These are phyloP conservation scores for Drosera capensis DNA, from an alignment of 148 eudicot genomes.

Conservation along the genomic window DNA sequence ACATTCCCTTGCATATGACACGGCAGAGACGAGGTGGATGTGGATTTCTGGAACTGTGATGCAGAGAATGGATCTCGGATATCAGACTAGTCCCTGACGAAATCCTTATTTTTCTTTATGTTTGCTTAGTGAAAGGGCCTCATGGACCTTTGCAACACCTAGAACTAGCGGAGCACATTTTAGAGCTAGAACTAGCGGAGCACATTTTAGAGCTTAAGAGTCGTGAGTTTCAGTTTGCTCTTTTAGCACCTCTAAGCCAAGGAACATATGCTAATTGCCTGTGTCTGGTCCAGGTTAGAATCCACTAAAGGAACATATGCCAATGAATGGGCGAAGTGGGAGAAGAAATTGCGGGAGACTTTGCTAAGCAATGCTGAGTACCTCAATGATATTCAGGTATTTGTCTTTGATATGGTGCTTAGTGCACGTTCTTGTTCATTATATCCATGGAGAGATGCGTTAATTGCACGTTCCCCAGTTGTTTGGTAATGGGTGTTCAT, in stretches of 20 bases:
- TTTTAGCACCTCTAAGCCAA: no score
- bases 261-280: background rate
- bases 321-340: slow-evolving; percentile 75
- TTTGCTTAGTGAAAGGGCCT: background rate
- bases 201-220: no score
- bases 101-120: no score
- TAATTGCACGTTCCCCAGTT: no score
- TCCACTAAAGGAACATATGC: slow-evolving; percentile 76
- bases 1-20: no score
- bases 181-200: background rate
- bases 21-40: no score
- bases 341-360: slow-evolving; percentile 49
- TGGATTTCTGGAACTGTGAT: no score
- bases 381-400: slow-evolving; percentile 67
- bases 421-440: slow-evolving; percentile 1
- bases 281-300: slow-evolving; percentile 39
- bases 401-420: slow-evolving; percentile 3
- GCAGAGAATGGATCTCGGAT: no score
- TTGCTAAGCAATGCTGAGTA: slow-evolving; percentile 40
- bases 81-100: no score
- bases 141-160: background rate
- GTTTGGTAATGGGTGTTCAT: no score
- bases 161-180: background rate
- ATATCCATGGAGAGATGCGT: no score
- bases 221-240: no score